Conservation (phyloP, 1,284 basidiomycete genomes). For the Marasmius fiardii region DNA sequence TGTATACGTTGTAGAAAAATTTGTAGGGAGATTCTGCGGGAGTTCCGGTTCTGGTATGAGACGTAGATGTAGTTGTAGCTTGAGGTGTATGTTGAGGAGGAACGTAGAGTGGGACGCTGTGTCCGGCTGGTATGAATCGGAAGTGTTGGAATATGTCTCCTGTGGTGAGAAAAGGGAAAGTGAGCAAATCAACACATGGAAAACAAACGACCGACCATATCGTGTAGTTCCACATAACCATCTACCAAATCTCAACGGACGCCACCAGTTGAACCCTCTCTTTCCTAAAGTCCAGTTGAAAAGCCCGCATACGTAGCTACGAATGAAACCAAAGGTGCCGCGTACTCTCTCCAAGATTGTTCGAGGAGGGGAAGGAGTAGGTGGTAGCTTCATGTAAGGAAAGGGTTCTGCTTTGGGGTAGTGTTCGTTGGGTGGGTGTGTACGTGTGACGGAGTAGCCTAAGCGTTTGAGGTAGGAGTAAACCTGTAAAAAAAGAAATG, state of each 20-base stretch:
- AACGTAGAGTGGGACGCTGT: constrained; percentile 34
- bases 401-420: constrained; percentile 53
- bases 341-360: constrained; percentile 27
- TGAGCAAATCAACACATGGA: background rate
- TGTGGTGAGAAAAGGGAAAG: constrained; percentile 5
- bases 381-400: constrained; percentile 7
- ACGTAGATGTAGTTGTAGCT: no score
- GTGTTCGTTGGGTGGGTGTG: constrained; percentile 54
- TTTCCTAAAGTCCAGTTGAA: constrained; percentile 24
- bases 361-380: constrained; percentile 6
- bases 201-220: constrained; percentile 36
- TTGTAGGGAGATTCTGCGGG: constrained; percentile 70
- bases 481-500: constrained; percentile 48
- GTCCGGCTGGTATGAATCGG: constrained; percentile 73
- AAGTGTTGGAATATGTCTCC: constrained; percentile 70
- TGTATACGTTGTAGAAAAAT: constrained; percentile 91
- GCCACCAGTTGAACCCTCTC: constrained; percentile 56
- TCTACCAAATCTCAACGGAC: constrained; percentile 41
- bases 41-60: constrained; percentile 9
- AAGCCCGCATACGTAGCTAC: constrained; percentile 21
- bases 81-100: constrained; percentile 13
- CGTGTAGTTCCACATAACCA: constrained; percentile 45
- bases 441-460: constrained; percentile 85
- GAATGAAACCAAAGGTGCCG: constrained; percentile 30
- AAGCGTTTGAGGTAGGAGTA: constrained; percentile 90